Evolutionary conservation across 192 early-diverging fungal genomes (phyloP).

Genomic region (Coemansia sp.): DNA sequence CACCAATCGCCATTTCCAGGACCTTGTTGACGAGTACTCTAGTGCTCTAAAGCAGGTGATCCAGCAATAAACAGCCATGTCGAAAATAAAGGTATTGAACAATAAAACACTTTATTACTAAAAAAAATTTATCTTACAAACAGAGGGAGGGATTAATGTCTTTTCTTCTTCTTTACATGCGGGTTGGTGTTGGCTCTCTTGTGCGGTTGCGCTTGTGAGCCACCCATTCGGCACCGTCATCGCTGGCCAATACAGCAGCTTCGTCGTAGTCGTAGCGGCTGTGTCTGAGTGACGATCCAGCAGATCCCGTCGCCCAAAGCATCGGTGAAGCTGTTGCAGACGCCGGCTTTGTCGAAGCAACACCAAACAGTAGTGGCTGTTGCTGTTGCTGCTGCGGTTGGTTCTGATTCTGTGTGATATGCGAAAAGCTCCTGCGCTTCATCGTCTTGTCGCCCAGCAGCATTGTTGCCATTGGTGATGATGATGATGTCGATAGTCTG

Average conservation of each 20-base stretch:
- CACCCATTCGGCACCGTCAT: slow-evolving; percentile 1
- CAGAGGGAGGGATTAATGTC: neutral
- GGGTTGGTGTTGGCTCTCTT: slow-evolving; percentile 35
- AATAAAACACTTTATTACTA: neutral
- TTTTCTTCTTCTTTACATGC: slow-evolving; percentile 10
- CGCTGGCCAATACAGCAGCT: neutral
- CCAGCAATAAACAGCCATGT: neutral
- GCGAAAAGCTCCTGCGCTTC: neutral
- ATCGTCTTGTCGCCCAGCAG: neutral
- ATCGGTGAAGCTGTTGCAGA: neutral
- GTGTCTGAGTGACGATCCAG: neutral
- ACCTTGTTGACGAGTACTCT: slow-evolving; percentile 61
- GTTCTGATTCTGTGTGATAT: neutral
- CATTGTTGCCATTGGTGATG: too few species aligned
- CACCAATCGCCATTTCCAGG: slow-evolving; percentile 65
- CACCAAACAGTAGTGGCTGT: neutral
- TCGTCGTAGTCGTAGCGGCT: slow-evolving; percentile 10
- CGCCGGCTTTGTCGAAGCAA: neutral
- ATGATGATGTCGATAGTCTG: neutral
- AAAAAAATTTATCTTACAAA: neutral
- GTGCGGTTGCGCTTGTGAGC: slow-evolving; percentile 48
- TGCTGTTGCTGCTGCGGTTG: neutral
- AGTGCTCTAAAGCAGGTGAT: slow-evolving; percentile 12
- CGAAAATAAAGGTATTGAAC: neutral
- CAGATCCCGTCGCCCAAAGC: neutral